Conservation (phyloP, 441 rosid genomes). For the Bocquillonia castaneifolia region DNA sequence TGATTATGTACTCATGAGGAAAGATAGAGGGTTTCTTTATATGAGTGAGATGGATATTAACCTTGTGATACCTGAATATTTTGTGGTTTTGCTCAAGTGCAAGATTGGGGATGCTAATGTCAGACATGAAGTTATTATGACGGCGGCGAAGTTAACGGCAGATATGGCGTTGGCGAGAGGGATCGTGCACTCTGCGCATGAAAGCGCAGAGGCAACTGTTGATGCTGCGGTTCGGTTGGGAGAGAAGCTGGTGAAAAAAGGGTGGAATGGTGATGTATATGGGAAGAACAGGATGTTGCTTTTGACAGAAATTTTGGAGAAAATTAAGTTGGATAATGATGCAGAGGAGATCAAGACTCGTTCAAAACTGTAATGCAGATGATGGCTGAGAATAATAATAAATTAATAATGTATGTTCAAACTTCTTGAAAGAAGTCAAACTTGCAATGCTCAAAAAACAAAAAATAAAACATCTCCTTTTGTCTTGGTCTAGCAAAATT, state of each 20-base stretch:
- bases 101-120: conserved; percentile 38
- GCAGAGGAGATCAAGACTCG: not conserved
- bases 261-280: conserved; percentile 47
- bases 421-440: no score
- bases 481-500: no score
- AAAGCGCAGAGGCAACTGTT: conserved; percentile 42
- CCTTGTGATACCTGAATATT: conserved; percentile 35
- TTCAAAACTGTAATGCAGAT: not conserved
- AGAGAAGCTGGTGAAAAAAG: conserved; percentile 31
- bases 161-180: conserved; percentile 36
- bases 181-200: conserved; percentile 36
- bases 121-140: conserved; percentile 40
- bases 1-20: conserved; percentile 60
- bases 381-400: no score
- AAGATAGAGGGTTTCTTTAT: conserved; percentile 60
- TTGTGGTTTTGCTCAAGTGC: conserved; percentile 31
- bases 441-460: no score
- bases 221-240: conserved; percentile 41
- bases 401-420: no score
- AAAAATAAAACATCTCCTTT: no score
- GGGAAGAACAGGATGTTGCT: conserved; percentile 38
- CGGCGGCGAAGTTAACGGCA: conserved; percentile 53
- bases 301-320: conserved; percentile 30
- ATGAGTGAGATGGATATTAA: conserved; percentile 67
- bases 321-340: conserved; percentile 26